Conservation (phyloP, 345 rosid genomes). For the Iberis pinnata region DNA sequence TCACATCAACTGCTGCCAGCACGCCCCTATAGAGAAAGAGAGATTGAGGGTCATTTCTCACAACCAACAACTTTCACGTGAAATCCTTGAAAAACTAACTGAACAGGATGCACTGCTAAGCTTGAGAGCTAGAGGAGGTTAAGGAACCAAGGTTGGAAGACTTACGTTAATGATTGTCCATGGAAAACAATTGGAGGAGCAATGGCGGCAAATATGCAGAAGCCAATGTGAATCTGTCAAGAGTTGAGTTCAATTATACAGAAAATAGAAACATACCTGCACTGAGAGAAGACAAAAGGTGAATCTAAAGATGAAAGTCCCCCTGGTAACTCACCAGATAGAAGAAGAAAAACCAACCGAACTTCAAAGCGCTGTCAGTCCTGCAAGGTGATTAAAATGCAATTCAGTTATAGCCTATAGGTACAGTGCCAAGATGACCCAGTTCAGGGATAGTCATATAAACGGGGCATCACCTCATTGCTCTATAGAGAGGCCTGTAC, state of each 20-base stretch:
- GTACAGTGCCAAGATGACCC: not conserved
- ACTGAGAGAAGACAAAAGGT: not conserved
- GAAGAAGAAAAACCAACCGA: constrained; percentile 91
- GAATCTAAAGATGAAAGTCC: too few species aligned
- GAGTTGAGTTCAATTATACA: constrained; percentile 11
- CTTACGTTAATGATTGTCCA: constrained; percentile 98
- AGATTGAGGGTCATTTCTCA: constrained; percentile 6
- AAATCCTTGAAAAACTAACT: constrained; percentile 1
- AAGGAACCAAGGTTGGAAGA: constrained; percentile 11
- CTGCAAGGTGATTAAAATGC: constrained; percentile 44
- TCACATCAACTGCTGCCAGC: constrained; percentile 87
- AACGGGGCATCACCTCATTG: constrained; percentile 54
- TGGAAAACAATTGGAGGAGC: constrained; percentile 94
- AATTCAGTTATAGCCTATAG: not conserved
- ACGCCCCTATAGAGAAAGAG: constrained; percentile 57
- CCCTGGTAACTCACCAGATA: constrained; percentile 61
- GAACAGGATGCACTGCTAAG: not conserved
- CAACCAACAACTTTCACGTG: not conserved
- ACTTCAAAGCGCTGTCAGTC: constrained; percentile 95
- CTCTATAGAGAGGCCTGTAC: constrained; percentile 98
- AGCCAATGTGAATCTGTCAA: constrained; percentile 78
- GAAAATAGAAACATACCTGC: not conserved
- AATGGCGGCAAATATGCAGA: constrained; percentile 95
- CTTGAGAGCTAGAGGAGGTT: not conserved
- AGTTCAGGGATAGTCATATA: not conserved